phyloP scores from a whole-genome alignment of 345 rosid species.

The Schrenkiella parvula region DNA sequence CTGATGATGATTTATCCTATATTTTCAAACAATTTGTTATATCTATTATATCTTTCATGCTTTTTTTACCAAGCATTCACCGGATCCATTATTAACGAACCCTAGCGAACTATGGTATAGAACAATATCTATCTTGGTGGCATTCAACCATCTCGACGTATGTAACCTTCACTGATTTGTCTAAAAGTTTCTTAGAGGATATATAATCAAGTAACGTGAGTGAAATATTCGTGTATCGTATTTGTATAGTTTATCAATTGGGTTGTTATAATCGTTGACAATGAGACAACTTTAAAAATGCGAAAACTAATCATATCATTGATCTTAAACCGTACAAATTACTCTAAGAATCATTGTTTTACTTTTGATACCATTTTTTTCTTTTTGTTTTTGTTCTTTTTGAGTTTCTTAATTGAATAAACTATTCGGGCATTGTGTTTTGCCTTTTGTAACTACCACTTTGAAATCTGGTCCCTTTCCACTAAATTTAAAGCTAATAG shows the following conservation, averaged over 20 bases:
- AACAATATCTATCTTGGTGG: background rate
- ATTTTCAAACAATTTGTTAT: too few relatives aligned
- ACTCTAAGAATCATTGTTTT: background rate
- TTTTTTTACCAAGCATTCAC: background rate
- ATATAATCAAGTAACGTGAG: background rate
- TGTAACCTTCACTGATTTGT: background rate
- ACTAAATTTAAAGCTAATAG: background rate
- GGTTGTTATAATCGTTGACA: background rate
- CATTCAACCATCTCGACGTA: background rate
- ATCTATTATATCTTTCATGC: background rate
- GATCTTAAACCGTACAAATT: background rate
- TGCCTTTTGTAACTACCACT: too few relatives aligned
- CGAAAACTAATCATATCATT: background rate
- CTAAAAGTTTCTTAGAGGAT: background rate
- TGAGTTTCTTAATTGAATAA: too few relatives aligned
- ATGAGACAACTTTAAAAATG: background rate
- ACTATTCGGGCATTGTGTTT: too few relatives aligned
- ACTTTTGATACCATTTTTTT: background rate
- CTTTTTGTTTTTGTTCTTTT: too few relatives aligned
- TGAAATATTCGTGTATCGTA: background rate
- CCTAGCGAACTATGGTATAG: background rate
- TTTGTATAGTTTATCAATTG: background rate
- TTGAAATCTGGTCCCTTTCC: too few relatives aligned
- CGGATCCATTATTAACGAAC: background rate
- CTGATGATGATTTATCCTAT: too few relatives aligned